These are phyloP conservation scores for Euphrasia arctica DNA, from an alignment of 305 asterid genomes.

Conservation along the genomic window DNA sequence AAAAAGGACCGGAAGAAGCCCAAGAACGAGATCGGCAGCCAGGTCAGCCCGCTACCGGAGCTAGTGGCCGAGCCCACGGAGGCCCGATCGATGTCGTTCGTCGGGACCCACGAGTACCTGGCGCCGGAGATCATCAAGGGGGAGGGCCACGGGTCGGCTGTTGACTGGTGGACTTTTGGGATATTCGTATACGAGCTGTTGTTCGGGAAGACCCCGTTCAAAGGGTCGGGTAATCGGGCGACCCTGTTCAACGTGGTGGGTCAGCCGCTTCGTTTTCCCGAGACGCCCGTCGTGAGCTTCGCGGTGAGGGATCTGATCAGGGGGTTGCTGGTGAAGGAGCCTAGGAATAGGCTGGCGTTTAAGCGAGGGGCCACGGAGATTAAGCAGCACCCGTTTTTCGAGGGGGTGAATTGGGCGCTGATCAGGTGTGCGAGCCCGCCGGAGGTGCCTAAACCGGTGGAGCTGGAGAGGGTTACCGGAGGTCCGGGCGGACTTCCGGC, in stretches of 20 bases:
- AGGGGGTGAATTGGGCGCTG: constrained; percentile 57
- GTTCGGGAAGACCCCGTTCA: constrained; percentile 54
- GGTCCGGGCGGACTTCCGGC: background rate
- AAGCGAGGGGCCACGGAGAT: constrained; percentile 54
- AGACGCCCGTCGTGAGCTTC: constrained; percentile 46
- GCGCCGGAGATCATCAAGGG: constrained; percentile 52
- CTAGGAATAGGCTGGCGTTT: constrained; percentile 47
- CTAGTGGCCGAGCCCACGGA: constrained; percentile 55
- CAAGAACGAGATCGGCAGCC: constrained; percentile 41
- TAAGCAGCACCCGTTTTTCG: constrained; percentile 53
- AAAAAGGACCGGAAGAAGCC: constrained; percentile 37
- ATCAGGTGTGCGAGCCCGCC: constrained; percentile 60
- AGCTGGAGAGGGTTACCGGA: constrained; percentile 29
- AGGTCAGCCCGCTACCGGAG: constrained; percentile 50
- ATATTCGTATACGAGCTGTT: constrained; percentile 45
- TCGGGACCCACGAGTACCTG: constrained; percentile 54
- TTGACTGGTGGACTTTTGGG: constrained; percentile 63
- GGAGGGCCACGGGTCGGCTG: constrained; percentile 60
- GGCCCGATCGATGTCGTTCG: constrained; percentile 58
- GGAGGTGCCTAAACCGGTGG: constrained; percentile 42
- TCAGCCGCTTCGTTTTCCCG: constrained; percentile 48
- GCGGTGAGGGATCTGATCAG: constrained; percentile 48
- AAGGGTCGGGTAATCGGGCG: constrained; percentile 46
- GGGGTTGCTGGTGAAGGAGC: constrained; percentile 52
- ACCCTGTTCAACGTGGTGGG: constrained; percentile 51